Base-by-base conservation (phyloP, 345 rosid genomes). In the Citrus trifoliata region DNA sequence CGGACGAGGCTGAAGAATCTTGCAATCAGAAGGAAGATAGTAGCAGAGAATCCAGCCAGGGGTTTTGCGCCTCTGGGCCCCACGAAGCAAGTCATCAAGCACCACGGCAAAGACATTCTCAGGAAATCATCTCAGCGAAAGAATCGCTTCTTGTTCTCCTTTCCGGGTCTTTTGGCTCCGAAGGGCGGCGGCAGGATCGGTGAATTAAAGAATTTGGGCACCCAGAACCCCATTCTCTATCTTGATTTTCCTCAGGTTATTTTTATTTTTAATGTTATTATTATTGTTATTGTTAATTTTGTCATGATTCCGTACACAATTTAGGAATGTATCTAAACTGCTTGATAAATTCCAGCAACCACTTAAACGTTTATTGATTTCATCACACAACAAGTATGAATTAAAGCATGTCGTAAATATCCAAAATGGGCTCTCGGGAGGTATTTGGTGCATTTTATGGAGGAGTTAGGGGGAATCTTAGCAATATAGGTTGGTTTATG, bases 221-320 rank as follows among this genome's bases (percentile, higher is more conserved):
- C 93, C 78, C 90, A 92, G 81, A 95, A 91, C 87, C 99, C 98
- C 9, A 78, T 92, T 76, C 97, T 95, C 40, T 95, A 92, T 89
- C 88, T 95, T 79, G 90, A 92, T 79, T 89, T 88, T 33, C 89
- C 92, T 72, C 94, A 89, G 93, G 95, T 92, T 32, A 2, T 51
- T 61, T 6, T 66, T 33, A 53, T 25, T 7, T 53, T 25, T 7
- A 13, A 10, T 18, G 10, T 22, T 7, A 13, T 4, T 25, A 65
- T 30, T 22, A 2, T 30, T 25, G n/a, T 6, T 28, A 14, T 46
- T 46, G 51, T 13, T 46, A 13, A 0, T 12, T 12, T 46, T 46
- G 14, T 46, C 51, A 46, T 46, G 51, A 46, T 46, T 46, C 0
- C 18, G 51, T 12, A 46, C 51, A 46, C 51, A 13, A 42, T 46